Percentiles rank a stretch among this genome's conserved stretches.
Conservation (phyloP, 2,329 filamentous ascomycete species). For the Penicillium rolfsii region DNA sequence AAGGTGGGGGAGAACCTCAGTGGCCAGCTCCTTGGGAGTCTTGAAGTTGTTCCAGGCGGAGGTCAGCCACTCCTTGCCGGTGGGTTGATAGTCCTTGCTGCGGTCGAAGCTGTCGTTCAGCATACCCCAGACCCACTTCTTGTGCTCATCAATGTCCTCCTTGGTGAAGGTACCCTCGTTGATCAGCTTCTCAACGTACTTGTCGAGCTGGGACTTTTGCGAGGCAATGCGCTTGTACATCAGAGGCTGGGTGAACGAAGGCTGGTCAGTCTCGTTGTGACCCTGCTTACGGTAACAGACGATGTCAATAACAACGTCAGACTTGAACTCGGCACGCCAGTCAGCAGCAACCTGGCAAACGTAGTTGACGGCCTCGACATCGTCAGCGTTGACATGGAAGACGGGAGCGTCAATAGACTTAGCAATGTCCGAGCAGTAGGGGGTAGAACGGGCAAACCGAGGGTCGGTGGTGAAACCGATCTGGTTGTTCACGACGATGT, state of each 20-base stretch:
- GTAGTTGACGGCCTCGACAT: constrained; percentile 97
- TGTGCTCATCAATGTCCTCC: constrained; percentile 97
- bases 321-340: constrained; percentile 98
- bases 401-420: constrained; percentile 98
- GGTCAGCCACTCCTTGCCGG: constrained; percentile 96
- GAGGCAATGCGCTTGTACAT: constrained; percentile 98
- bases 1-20: constrained; percentile 88
- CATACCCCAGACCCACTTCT: constrained; percentile 99
- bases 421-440: constrained; percentile 98
- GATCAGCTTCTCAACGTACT: constrained; percentile 88
- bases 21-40: constrained; percentile 94
- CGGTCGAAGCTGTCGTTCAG: constrained; percentile 95
- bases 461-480: constrained; percentile 99
- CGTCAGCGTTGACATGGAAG: constrained; percentile 98
- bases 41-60: constrained; percentile 99
- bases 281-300: constrained; percentile 99
- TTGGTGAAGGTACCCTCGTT: constrained; percentile 94
- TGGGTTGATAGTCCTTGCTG: constrained; percentile 96
- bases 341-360: constrained; percentile 96
- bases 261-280: constrained; percentile 99
- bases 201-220: constrained; percentile 82
- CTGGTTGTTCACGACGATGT: constrained; percentile 99
- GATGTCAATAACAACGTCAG: constrained; percentile 95
- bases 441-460: constrained; percentile 93
- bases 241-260: constrained; percentile 97